A percentile compares a stretch with the other conserved stretches of the same genome.
Conservation (phyloP, 2,329 filamentous ascomycete species). For the Celoporthe dispersa region DNA sequence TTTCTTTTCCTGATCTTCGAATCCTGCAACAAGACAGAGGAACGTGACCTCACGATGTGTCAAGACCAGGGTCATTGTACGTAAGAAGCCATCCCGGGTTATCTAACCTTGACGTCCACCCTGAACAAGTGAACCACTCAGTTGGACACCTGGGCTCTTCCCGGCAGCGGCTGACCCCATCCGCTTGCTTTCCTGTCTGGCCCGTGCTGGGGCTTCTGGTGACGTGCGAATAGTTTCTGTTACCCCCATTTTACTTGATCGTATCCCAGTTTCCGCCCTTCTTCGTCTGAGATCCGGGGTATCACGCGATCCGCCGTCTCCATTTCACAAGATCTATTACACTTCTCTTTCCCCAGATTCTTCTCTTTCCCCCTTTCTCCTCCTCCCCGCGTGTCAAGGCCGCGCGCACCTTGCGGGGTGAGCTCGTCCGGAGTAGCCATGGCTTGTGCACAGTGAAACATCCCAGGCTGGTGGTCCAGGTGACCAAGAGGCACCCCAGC, state of each 20-base stretch:
- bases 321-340: conserved; percentile 3
- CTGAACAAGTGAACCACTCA: conserved; percentile 7
- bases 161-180: conserved; percentile 30
- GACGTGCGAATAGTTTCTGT: conserved; percentile 26
- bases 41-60: conserved; percentile 31
- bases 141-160: conserved; percentile 6
- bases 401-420: background rate
- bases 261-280: conserved; percentile 9
- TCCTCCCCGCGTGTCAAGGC: background rate
- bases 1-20: background rate
- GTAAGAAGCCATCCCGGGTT: conserved; percentile 27
- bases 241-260: conserved; percentile 32
- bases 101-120: conserved; percentile 6
- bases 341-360: conserved; percentile 17
- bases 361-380: conserved; percentile 6
- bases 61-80: conserved; percentile 26
- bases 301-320: conserved; percentile 12
- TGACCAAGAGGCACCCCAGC: background rate
- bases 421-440: background rate
- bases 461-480: background rate
- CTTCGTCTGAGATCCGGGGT: conserved; percentile 25
- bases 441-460: background rate
- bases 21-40: conserved; percentile 19
- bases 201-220: conserved; percentile 20
- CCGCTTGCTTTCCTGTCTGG: conserved; percentile 23